Percentiles rank a stretch among this genome's conserved stretches.
phyloP scores from a whole-genome alignment of 1,284 basidiomycete species.

The Malassezia equina region DNA sequence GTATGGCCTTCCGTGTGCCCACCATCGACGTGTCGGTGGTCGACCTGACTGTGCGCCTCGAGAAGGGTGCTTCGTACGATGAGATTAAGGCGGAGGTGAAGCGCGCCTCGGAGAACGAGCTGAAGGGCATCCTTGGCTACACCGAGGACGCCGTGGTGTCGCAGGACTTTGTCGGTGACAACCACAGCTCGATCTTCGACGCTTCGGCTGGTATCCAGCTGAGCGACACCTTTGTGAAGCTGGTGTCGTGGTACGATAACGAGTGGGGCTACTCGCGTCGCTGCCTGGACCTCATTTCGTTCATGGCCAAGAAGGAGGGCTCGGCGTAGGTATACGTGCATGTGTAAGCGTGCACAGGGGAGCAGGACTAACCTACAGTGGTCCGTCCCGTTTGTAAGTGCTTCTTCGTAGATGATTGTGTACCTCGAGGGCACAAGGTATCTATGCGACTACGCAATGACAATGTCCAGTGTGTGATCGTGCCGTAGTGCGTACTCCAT shows the following conservation, averaged over 20 bases:
- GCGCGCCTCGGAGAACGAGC: conserved; percentile 62
- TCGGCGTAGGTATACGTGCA: conserved; percentile 36
- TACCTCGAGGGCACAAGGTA: neutral
- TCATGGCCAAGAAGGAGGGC: conserved; percentile 58
- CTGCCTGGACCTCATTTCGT: conserved; percentile 80
- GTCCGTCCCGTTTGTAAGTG: neutral
- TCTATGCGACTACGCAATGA: neutral
- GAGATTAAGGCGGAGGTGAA: conserved; percentile 82
- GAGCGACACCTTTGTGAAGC: conserved; percentile 88
- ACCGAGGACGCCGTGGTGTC: conserved; percentile 92
- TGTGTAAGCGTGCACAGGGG: neutral
- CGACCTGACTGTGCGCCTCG: conserved; percentile 86
- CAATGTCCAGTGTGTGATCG: neutral
- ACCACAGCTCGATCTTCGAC: conserved; percentile 59
- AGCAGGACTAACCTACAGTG: neutral
- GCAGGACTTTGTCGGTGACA: conserved; percentile 55
- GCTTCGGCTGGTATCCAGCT: conserved; percentile 85
- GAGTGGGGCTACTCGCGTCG: conserved; percentile 94
- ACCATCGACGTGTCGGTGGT: conserved; percentile 96
- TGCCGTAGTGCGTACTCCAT: conserved; percentile 22
- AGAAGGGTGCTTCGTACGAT: conserved; percentile 71
- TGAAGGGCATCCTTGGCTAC: conserved; percentile 80
- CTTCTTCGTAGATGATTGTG: neutral
- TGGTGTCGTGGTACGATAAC: conserved; percentile 73
- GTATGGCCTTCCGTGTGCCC: conserved; percentile 95